Conservation (phyloP, 768 basidiomycete species). For the Collybia sp. region DNA sequence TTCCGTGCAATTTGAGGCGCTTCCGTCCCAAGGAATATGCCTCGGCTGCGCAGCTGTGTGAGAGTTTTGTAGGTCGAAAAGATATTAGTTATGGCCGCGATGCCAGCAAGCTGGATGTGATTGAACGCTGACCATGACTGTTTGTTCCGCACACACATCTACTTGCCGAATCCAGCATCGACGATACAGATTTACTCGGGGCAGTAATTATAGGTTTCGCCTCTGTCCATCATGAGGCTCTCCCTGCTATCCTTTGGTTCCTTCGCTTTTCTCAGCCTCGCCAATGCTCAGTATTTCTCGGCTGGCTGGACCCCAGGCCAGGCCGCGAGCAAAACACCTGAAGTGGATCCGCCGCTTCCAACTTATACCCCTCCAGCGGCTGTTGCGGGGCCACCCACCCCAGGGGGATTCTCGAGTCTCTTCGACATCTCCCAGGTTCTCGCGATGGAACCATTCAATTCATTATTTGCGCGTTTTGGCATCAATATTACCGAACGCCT, state of each 20-base stretch:
- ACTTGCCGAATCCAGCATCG: too few relatives aligned
- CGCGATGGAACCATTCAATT: conserved; percentile 47
- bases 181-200: conserved; percentile 2
- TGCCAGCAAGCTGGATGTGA: neutral
- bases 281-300: conserved; percentile 71
- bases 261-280: conserved; percentile 31
- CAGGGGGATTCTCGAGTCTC: conserved; percentile 20
- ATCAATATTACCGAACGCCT: conserved; percentile 65
- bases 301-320: conserved; percentile 81
- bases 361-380: conserved; percentile 9
- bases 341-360: conserved; percentile 14
- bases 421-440: conserved; percentile 41
- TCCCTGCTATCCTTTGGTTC: conserved; percentile 25
- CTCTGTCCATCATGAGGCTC: conserved; percentile 45
- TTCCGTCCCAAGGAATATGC: too few relatives aligned
- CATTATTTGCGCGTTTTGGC: conserved; percentile 54
- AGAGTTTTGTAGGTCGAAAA: neutral
- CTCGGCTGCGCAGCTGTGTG: too few relatives aligned
- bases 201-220: neutral
- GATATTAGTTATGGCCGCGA: neutral
- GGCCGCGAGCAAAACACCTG: conserved; percentile 31
- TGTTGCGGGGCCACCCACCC: conserved; percentile 8
- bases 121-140: neutral
- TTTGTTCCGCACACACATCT: too few relatives aligned
- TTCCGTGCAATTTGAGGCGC: too few relatives aligned